Evolutionary conservation across 1,284 basidiomycete species (phyloP).

Genomic region (Polyporus tsugae): DNA sequence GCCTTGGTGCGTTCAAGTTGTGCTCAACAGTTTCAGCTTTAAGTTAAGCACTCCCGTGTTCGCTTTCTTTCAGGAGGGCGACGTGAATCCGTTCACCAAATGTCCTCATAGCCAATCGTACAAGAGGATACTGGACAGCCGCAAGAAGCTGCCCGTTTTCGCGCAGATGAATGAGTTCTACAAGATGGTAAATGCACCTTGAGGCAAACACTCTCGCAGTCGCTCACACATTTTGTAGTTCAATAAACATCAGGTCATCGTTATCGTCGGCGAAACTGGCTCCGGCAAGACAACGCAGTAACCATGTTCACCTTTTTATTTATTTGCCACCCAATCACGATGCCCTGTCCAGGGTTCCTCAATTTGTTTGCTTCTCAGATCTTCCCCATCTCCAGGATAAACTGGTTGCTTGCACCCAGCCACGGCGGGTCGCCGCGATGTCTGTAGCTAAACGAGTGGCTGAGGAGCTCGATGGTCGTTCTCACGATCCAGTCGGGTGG

Average conservation of each 20-base stretch:
- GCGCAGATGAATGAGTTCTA: slow-evolving; percentile 94
- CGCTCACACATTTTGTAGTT: slow-evolving; percentile 58
- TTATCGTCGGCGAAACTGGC: slow-evolving; percentile 98
- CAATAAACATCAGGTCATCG: slow-evolving; percentile 87
- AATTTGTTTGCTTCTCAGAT: slow-evolving; percentile 95
- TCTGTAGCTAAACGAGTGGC: slow-evolving; percentile 98
- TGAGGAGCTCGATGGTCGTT: slow-evolving; percentile 93
- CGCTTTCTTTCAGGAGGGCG: slow-evolving; percentile 66
- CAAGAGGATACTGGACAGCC: slow-evolving; percentile 84
- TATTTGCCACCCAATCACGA: too few species aligned
- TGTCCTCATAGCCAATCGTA: slow-evolving; percentile 82
- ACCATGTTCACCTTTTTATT: slow-evolving; percentile 21
- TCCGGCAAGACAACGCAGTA: slow-evolving; percentile 99
- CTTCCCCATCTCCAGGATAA: slow-evolving; percentile 89
- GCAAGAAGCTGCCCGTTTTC: slow-evolving; percentile 93
- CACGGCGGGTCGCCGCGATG: slow-evolving; percentile 97
- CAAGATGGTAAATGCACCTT: slow-evolving; percentile 69
- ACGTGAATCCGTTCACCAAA: slow-evolving; percentile 91
- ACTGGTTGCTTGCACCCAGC: slow-evolving; percentile 97
- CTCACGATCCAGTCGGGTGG: too few species aligned
- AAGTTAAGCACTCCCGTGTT: too few species aligned
- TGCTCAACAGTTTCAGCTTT: too few species aligned
- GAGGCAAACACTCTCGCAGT: too few species aligned
- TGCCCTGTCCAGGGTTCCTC: slow-evolving; percentile 70
- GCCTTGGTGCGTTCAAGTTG: too few species aligned